Evolutionary conservation across 257 asterid species (phyloP).

Genomic region (Eucommia ulmoides): DNA sequence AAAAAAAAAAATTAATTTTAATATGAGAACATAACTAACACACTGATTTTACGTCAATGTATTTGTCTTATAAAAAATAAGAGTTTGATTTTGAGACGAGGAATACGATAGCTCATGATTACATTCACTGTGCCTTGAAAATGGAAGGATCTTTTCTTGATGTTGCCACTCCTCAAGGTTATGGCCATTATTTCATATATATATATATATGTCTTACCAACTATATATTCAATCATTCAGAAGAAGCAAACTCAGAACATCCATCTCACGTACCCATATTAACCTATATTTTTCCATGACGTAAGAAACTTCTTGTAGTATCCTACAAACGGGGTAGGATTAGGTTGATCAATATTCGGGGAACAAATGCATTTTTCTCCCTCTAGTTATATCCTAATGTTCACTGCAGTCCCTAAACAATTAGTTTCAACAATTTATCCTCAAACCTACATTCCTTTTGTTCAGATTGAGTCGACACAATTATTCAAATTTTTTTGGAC

Average conservation of each 20-base stretch:
- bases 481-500: too few relatives aligned
- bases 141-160: neutral
- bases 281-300: conserved; percentile 7
- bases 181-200: conserved; percentile 1
- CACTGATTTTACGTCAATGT: too few relatives aligned
- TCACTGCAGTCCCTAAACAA: neutral
- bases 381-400: too few relatives aligned
- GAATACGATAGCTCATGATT: neutral
- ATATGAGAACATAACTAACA: neutral
- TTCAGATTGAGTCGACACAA: too few relatives aligned
- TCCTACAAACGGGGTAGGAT: conserved; percentile 11
- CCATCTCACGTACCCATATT: neutral
- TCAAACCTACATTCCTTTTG: neutral
- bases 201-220: neutral
- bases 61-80: too few relatives aligned
- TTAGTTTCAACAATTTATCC: neutral
- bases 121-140: neutral
- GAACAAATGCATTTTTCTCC: too few relatives aligned
- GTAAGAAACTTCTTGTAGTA: conserved; percentile 17
- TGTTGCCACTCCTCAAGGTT: neutral
- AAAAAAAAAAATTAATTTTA: neutral
- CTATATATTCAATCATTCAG: conserved; percentile 2
- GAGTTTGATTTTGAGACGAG: neutral
- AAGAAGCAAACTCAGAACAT: neutral
- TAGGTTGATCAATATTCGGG: conserved; percentile 14